Conservation (phyloP, 2,329 filamentous ascomycete species). For the Berkeleyomyces basicola region DNA sequence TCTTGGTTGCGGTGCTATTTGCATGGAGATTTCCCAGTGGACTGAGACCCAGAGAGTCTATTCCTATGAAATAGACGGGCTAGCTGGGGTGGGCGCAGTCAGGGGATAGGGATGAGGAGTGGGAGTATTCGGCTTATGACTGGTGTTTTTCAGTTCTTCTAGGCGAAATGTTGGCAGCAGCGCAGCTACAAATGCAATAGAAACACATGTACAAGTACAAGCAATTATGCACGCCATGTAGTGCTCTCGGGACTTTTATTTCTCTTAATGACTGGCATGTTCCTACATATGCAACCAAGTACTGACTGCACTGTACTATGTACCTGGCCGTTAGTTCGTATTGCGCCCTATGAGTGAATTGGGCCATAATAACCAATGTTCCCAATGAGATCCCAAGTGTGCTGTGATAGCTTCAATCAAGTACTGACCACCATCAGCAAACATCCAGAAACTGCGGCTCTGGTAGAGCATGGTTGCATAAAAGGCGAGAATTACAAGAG, state of each 20-base stretch:
- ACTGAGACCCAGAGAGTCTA: background rate
- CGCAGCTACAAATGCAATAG: no score
- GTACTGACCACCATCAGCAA: slow-evolving; percentile 19
- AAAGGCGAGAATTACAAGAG: slow-evolving; percentile 24
- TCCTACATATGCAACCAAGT: no score
- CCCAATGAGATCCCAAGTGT: slow-evolving; percentile 21
- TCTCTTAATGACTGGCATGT: no score
- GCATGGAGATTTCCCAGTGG: background rate
- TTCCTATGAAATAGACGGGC: background rate
- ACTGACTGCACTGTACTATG: background rate
- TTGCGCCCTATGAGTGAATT: background rate
- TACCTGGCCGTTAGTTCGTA: background rate
- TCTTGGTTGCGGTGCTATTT: background rate
- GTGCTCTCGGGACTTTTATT: no score
- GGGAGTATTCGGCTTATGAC: background rate
- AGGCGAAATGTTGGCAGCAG: background rate
- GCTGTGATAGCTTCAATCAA: slow-evolving; percentile 18
- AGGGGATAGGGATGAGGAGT: background rate
- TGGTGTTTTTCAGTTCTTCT: background rate
- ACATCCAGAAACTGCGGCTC: slow-evolving; percentile 21
- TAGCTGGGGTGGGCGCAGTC: background rate
- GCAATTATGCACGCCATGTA: no score
- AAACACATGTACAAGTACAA: no score
- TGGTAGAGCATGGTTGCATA: slow-evolving; percentile 27
- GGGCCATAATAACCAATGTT: slow-evolving; percentile 18